Conservation (phyloP, 257 asterid genomes). For the Solanum clarkiae region DNA sequence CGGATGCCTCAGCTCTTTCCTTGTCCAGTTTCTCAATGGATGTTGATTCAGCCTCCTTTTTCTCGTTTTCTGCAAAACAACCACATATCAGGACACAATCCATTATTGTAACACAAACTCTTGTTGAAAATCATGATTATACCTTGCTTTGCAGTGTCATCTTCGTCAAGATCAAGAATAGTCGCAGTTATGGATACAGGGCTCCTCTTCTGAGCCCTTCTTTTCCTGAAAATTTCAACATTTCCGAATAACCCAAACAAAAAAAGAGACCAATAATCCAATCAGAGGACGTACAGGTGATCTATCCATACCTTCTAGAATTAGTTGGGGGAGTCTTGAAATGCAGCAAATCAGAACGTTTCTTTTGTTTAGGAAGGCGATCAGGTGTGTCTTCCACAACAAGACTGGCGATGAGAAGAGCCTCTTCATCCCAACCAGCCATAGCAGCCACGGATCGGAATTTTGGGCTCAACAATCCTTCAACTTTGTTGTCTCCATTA, state of each 20-base stretch:
- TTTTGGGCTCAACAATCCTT: slow-evolving; percentile 58
- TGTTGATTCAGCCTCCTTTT: slow-evolving; percentile 4
- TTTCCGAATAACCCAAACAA: neutral
- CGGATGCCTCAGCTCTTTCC: too few species aligned
- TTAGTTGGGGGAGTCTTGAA: slow-evolving; percentile 60
- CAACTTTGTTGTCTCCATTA: slow-evolving; percentile 20
- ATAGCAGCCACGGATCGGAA: slow-evolving; percentile 81
- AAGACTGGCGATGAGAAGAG: slow-evolving; percentile 59
- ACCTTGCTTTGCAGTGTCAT: slow-evolving; percentile 41
- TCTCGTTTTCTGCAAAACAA: slow-evolving; percentile 19
- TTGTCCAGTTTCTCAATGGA: too few species aligned
- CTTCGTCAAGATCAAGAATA: slow-evolving; percentile 59
- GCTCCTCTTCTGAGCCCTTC: slow-evolving; percentile 46
- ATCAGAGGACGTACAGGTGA: neutral
- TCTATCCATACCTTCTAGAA: slow-evolving; percentile 55
- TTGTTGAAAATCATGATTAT: neutral
- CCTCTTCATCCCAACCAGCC: slow-evolving; percentile 99
- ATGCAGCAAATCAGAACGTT: slow-evolving; percentile 28
- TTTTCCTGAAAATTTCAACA: slow-evolving; percentile 32
- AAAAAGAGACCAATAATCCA: neutral
- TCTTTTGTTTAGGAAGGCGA: slow-evolving; percentile 42
- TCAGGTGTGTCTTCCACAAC: slow-evolving; percentile 96
- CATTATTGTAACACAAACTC: neutral
- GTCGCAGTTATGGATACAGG: slow-evolving; percentile 33
- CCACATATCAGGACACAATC: neutral